phyloP scores from a whole-genome alignment of 768 basidiomycete species.

The Pholiota conissans region DNA sequence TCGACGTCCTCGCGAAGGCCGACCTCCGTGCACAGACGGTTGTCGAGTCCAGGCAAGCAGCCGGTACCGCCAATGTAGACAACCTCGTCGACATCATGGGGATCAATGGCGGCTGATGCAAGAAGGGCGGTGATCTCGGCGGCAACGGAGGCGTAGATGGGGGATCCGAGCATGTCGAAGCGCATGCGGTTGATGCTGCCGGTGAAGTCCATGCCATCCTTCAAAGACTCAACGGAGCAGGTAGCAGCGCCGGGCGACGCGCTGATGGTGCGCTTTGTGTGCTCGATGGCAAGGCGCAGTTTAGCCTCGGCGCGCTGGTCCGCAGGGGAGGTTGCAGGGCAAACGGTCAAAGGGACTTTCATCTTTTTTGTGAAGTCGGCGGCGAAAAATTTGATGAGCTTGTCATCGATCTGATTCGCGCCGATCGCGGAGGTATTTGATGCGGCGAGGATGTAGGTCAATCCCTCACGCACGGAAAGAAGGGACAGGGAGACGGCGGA shows the following conservation, averaged over 20 bases:
- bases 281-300: conserved; percentile 87
- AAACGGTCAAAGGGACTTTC: conserved; percentile 68
- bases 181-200: conserved; percentile 55
- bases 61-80: conserved; percentile 80
- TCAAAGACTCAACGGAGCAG: conserved; percentile 91
- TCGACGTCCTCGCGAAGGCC: conserved; percentile 63
- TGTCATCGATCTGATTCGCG: conserved; percentile 75
- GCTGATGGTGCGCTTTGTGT: conserved; percentile 90
- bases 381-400: conserved; percentile 87
- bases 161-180: conserved; percentile 61
- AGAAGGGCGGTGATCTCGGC: conserved; percentile 54
- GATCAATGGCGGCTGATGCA: conserved; percentile 50
- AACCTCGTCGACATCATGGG: conserved; percentile 73
- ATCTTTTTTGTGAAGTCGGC: conserved; percentile 98
- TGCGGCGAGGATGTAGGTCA: conserved; percentile 62
- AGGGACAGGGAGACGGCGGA: conserved; percentile 71
- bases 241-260: conserved; percentile 87
- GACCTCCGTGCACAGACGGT: conserved; percentile 42
- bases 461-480: conserved; percentile 74
- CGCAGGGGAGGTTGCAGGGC: conserved; percentile 40
- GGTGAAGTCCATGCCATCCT: conserved; percentile 91
- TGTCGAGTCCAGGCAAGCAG: conserved; percentile 73
- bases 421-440: conserved; percentile 50
- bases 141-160: conserved; percentile 60
- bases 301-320: conserved; percentile 93